Base-by-base conservation (phyloP, 495 filamentous ascomycete species). In the Aspergillus hancockii region DNA sequence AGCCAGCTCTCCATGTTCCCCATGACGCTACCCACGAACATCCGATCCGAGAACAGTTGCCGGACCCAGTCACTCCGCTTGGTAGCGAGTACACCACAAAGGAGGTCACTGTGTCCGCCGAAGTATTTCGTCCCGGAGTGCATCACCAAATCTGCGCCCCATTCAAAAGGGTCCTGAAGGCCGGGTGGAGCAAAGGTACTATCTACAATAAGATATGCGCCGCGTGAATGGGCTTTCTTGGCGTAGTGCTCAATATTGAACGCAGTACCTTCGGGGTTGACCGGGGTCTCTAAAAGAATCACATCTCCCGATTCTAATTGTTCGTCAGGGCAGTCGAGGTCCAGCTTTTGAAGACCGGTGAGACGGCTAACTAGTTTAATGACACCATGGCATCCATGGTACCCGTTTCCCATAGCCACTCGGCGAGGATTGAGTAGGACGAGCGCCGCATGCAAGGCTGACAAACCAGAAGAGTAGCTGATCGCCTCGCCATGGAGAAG, bases 71-170 rank as follows among this genome's bases (percentile, higher is more conserved):
- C 79, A 54, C 82, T 71, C 45, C 69, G 66, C 51, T 79, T 73
- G 7, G 88, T 83, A 0, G 84, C 88, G 19, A 97, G 77, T 19
- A 96, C 88, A 13, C 94, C 94, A 63, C 89, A 90, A 0, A 98
- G 83, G 73, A 97, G 75, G 73, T 98, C 94, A 61, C 85, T 89
- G 74, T 98, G 94, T 0, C 94, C 94, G 19, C 94, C 94, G 58
- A 98, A 82, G 71, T 97, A 98, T 79, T 98, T 98, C 9, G 92
- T 94, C 13, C 91, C 94, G 22, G 81, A 86, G 72, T 98, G 94
- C 88, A 97, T 88, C 21, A 97, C 84, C 0, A 90, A 71, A 71
- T 97, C 92, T 3, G 88, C 90, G 57, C 92, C 92, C 65, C 78
- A 86, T 34, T 64, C 47, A 68, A 97, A 95, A 2, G 94, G 94